Percentiles rank a stretch among this genome's conserved stretches.
phyloP scores from a whole-genome alignment of 2,329 filamentous ascomycete species.

The Gliomastix tumulicola region DNA sequence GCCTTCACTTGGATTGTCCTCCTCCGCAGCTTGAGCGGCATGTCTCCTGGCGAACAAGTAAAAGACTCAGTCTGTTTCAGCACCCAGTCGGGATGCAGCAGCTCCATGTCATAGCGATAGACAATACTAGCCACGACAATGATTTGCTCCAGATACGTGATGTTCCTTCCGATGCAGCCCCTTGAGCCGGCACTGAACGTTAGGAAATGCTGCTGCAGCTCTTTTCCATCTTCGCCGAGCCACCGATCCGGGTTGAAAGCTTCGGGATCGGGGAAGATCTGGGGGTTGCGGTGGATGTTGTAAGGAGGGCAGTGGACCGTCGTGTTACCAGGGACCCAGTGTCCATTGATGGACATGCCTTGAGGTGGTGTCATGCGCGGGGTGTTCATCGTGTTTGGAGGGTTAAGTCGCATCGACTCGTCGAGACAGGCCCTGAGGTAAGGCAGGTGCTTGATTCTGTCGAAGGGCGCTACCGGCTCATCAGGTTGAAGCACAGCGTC shows the following conservation, averaged over 20 bases:
- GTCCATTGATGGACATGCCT: conserved; percentile 20
- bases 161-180: conserved; percentile 6
- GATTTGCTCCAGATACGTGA: neutral
- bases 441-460: conserved; percentile 41
- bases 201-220: conserved; percentile 26
- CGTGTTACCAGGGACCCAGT: conserved; percentile 26
- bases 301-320: conserved; percentile 14
- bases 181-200: conserved; percentile 4
- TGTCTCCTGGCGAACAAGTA: neutral
- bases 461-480: conserved; percentile 38
- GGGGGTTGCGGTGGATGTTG: conserved; percentile 6
- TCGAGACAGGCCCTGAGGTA: conserved; percentile 46
- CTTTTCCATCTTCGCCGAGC: conserved; percentile 4
- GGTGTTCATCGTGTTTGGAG: conserved; percentile 16
- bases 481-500: conserved; percentile 32
- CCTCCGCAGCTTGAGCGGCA: neutral
- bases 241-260: conserved; percentile 18
- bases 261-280: conserved; percentile 11
- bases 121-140: neutral
- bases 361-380: conserved; percentile 16
- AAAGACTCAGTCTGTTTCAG: neutral
- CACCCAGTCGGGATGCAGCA: neutral
- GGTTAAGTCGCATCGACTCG: conserved; percentile 30
- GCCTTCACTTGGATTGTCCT: no score
- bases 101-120: neutral